Base-by-base conservation (phyloP, 1,284 basidiomycete species). In the Peniophora sp. region DNA sequence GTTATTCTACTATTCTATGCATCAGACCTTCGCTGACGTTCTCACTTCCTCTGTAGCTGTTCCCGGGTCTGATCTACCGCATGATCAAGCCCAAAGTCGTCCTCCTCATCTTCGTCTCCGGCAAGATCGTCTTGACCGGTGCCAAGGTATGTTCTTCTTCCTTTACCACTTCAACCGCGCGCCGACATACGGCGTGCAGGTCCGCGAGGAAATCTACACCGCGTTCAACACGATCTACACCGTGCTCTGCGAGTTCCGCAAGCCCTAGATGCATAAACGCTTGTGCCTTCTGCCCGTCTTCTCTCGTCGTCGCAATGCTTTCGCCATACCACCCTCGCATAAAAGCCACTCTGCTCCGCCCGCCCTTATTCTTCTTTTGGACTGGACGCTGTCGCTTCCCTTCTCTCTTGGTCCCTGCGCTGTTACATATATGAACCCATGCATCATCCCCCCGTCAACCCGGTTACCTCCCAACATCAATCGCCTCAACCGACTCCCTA, bases 1-100 rank as follows among this genome's bases (percentile, higher is more conserved):
- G 81, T 74, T n/a, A n/a, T 25, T 27, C 46, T 8, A 41, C 35
- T 44, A 53, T 12, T 49, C 6, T 23, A 2, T 10, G 6, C 24
- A 11, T 32, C 5, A 10, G 44, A 44, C 11, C 11, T 20, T 25
- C 11, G 35, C 32, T 52, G 57, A 52, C 58, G n/a, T 14, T 48
- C 8, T 48, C n/a, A n/a, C n/a, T n/a, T n/a, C n/a, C n/a, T 20
- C 10, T 34, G 2, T 58, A 97, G 92, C 75, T 99, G 51, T 99
- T 99, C 84, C 97, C 97, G 53, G 96, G 97, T 63, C 79, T 99
- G 45, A 99, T 99, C 67, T 99, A 99, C 67, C 91, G 97, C 61
- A 99, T 99, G 97, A 91, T 98, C 72, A 98, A 99, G 71, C 97
- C 97, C 12, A 99, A 99, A 73, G 97, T 99, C 57, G 97, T 99